These are phyloP conservation scores for Blastobotrys petasosporus DNA, from an alignment of 1,139 yeast genomes.

Conservation along the genomic window DNA sequence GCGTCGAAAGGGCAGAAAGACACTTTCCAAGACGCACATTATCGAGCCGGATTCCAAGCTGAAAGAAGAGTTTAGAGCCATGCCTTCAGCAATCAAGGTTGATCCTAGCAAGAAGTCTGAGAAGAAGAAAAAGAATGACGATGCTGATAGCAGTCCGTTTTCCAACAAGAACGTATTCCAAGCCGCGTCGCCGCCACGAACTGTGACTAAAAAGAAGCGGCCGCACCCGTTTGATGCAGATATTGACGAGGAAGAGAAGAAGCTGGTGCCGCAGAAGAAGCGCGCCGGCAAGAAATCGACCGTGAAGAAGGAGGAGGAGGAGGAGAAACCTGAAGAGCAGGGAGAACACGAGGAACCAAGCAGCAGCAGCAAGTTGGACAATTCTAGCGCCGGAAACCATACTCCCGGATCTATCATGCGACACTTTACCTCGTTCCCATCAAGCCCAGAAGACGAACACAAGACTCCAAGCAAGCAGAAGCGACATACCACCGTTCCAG, in stretches of 20 bases:
- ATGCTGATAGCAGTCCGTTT: conserved; percentile 33
- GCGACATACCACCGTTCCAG: conserved; percentile 8
- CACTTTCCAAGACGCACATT: conserved; percentile 14
- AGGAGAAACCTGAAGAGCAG: conserved; percentile 6
- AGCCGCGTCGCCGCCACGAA: conserved; percentile 25
- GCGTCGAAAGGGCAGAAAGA: conserved; percentile 14
- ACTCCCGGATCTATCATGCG: conserved; percentile 17
- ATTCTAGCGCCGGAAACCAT: neutral
- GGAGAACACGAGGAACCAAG: conserved; percentile 2
- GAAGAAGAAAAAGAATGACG: conserved; percentile 10
- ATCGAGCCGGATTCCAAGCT: conserved; percentile 11
- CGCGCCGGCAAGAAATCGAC: conserved; percentile 10
- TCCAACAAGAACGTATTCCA: conserved; percentile 42
- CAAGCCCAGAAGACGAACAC: conserved; percentile 18
- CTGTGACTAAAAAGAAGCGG: conserved; percentile 16
- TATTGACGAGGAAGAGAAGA: conserved; percentile 4
- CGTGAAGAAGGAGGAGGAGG: conserved; percentile 3
- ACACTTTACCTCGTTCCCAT: conserved; percentile 21
- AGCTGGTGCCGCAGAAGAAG: conserved; percentile 12
- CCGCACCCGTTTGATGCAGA: conserved; percentile 11
- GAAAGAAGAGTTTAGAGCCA: conserved; percentile 6
- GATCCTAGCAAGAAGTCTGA: conserved; percentile 4
- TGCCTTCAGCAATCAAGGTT: conserved; percentile 9
- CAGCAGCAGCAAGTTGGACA: neutral
- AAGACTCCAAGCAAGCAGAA: conserved; percentile 8